Evolutionary conservation across 2,329 filamentous ascomycete species (phyloP), one percentile per base, ranked within the genome.

Genomic region (Arthrocladium fulminans): DNA sequence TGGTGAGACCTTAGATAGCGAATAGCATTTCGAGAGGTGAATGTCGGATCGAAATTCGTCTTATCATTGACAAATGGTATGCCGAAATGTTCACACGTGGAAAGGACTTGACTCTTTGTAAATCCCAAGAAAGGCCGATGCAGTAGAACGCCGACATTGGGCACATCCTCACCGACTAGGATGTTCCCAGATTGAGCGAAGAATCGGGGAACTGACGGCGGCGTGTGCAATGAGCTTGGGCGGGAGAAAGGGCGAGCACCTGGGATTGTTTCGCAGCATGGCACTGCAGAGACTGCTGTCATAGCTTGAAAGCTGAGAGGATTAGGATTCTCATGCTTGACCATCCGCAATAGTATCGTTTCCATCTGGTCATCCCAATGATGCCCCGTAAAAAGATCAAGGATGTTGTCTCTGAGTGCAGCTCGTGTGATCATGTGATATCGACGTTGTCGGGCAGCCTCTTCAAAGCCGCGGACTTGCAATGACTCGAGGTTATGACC

Each of bases 311-410:
- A 46, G 12, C 50, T 53, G 7, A 56, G 48, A 24, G 53, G 51
- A 5, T 48, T 49, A 17, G 32, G 41, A 15, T 24, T 48, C 8
- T 48, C 25, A 19, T 54, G 52, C 13, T 47, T 45, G n/a, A 52
- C 43, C 29, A 97, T 65, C 35, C 92, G 78, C 81, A 88, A 85
- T 42, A 97, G 67, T 3, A 94, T 74, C 0, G 89, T 96, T 68
- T 98, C 92, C 48, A 88, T 84, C 61, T 92, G 87, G 60, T 98
- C 92, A 60, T 96, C 89, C 53, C 77, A 73, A 63, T 98, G 92
- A 62, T 98, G 92, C 3, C 83, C 92, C 23, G 94, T 70, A 32
- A 96, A 75, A 1, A 97, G 63, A 17, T 78, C 77, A 3, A 65
- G 67, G 3, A 85, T 76, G 0, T 67, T 62, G 4, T 68, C 57